A percentile compares a stretch with the other conserved stretches of the same genome.
phyloP scores from a whole-genome alignment of 495 filamentous ascomycete species.

The Neurospora intermedia region DNA sequence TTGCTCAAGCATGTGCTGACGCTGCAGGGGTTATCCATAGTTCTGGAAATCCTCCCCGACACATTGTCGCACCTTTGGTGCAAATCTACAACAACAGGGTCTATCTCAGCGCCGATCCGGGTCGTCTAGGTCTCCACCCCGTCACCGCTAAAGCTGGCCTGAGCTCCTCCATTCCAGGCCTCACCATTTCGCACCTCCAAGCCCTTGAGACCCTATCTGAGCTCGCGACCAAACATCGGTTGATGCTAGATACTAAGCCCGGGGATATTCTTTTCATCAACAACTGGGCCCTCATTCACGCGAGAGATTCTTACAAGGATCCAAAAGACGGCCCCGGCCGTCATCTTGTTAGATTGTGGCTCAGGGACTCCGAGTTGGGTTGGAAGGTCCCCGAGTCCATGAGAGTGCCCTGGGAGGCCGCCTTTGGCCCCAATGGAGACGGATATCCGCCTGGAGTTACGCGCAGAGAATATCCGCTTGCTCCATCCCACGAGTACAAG shows the following conservation, averaged over 20 bases:
- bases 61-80: conserved; percentile 29
- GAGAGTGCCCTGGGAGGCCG: conserved; percentile 33
- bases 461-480: conserved; percentile 24
- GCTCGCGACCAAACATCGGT: conserved; percentile 23
- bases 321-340: conserved; percentile 17
- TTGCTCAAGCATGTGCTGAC: not conserved
- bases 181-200: conserved; percentile 22
- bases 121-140: conserved; percentile 34
- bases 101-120: conserved; percentile 30
- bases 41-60: conserved; percentile 22
- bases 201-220: conserved; percentile 25
- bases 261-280: conserved; percentile 57
- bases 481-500: conserved; percentile 29
- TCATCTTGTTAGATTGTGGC: conserved; percentile 43
- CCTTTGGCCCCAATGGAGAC: conserved; percentile 21
- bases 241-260: conserved; percentile 35
- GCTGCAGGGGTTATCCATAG: conserved; percentile 13
- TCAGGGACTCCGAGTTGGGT: conserved; percentile 29
- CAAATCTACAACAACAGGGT: conserved; percentile 24
- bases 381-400: conserved; percentile 33
- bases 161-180: conserved; percentile 18
- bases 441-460: conserved; percentile 8
- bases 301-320: conserved; percentile 38
- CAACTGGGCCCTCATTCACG: conserved; percentile 51
- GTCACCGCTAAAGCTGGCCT: conserved; percentile 4